Evolutionary conservation across 371 early-diverging fungal species (phyloP), one percentile per base, ranked within the genome.

Genomic region (Mortierella sp.): DNA sequence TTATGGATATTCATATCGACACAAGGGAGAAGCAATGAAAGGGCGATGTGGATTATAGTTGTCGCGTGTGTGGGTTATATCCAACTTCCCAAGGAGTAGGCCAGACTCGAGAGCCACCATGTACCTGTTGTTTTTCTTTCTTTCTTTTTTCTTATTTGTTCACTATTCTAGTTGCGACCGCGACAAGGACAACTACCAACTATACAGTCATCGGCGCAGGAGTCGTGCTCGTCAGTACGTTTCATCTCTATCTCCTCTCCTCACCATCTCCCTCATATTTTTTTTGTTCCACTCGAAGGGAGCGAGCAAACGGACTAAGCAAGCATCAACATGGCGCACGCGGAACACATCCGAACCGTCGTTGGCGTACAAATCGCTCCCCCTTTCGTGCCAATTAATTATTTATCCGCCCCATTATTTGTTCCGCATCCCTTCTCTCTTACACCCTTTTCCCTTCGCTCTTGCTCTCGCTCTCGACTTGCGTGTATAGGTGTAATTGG

Each of bases 111-210:
- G 43, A 40, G 43, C 43, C 43, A 40, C 2, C 43, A 40, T 28
- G 37, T 5, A 16, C 50, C 50, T 19, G 37, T 28, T 34, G 16
- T 46, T 28, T 28, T 46, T 40, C 43, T 13, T 70, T 46, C 16
- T 28, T 46, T 40, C 43, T 13, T 70, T 31, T 19, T 31, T 61
- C 1, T 61, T 61, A 8, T 61, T 37, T 21, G 37, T 31, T n/a
- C 40, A 8, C 21, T 72, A 37, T 14, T 46, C 14, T 85, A 85
- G 86, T 85, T 44, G 86, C 72, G 26, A 76, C 78, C 0, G 86
- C 86, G 67, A 85, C 86, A 64, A 85, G 74, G 72, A 73, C 81
- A 2, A 85, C 86, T 13, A 85, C 86, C 61, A 85, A 85, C 77
- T 85, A 81, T 37, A 57, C 86, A 10, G 82, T 85, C 77, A 67